These are phyloP conservation scores for Leucocoprinus sp. DNA, from an alignment of 768 basidiomycete genomes.

Conservation along the genomic window DNA sequence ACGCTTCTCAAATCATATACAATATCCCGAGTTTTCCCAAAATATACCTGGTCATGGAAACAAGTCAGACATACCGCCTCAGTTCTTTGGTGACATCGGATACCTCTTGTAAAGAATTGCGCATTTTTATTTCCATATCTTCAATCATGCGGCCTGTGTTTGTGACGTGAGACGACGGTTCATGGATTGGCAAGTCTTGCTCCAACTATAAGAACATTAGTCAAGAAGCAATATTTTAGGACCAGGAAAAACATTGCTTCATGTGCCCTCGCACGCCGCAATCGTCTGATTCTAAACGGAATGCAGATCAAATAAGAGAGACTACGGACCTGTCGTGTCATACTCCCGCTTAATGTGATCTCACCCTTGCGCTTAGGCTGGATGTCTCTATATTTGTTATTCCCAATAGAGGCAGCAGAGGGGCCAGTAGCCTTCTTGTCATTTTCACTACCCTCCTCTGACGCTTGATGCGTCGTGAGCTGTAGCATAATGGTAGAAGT, in stretches of 20 bases:
- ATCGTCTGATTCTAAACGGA: background rate
- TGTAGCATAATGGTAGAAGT: slow-evolving; percentile 97
- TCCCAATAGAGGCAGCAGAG: slow-evolving; percentile 12
- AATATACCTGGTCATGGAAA: slow-evolving; percentile 58
- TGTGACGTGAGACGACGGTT: slow-evolving; percentile 75
- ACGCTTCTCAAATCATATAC: slow-evolving; percentile 86
- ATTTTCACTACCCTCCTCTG: slow-evolving; percentile 25
- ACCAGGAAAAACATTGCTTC: background rate
- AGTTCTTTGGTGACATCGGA: slow-evolving; percentile 13
- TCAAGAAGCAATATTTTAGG: background rate
- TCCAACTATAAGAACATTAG: slow-evolving; percentile 48
- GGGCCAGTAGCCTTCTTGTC: slow-evolving; percentile 24
- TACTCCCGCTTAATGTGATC: slow-evolving; percentile 85
- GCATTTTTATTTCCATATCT: slow-evolving; percentile 99
- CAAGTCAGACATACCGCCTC: slow-evolving; percentile 3
- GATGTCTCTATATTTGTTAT: slow-evolving; percentile 5
- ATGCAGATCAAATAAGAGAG: background rate
- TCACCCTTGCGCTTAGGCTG: slow-evolving; percentile 46
- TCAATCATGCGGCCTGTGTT: slow-evolving; percentile 97
- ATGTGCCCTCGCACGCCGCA: background rate
- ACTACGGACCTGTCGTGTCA: slow-evolving; percentile 85
- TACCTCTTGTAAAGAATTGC: slow-evolving; percentile 87
- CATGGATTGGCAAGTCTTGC: slow-evolving; percentile 78
- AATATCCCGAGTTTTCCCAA: slow-evolving; percentile 94
- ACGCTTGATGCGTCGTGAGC: slow-evolving; percentile 44